Evolutionary conservation across 257 asterid species (phyloP), one percentile per base, ranked within the genome.

Genomic region (Nicotiana tabacum): DNA sequence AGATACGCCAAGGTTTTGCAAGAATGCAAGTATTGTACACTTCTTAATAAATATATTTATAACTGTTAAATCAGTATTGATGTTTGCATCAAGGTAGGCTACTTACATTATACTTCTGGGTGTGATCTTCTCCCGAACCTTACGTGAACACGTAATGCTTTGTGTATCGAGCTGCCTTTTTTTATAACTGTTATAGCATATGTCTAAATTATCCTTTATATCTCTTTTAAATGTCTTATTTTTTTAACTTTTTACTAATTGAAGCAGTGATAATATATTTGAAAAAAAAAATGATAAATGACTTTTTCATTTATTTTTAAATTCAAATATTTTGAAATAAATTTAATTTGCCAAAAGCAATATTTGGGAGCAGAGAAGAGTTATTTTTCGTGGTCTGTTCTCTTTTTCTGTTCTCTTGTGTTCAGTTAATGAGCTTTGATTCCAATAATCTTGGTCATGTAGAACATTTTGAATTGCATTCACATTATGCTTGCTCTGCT

Each of bases 111-210:
- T 4, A 62, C 8, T 3, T 1, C 10, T 4, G 0, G 2, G 12
- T 2, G 12, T 1, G 3, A 0, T 0, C 12, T 10, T 43, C 0
- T 0, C 3, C 2, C 51, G 0, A 0, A 43, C 51, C 3, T 1
- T 2, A 2, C 3, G 12, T 9, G 12, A 43, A 43, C 51, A 2
- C 0, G 51, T 0, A 8, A 43, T 43, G 3, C 12, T 43, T 43
- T 43, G 12, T 43, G 12, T 2, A 43, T 2, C 12, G 3, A 2
- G 3, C 10, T 39, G 10, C 10, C 10, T 0, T 39, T 43, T 8
- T 43, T 9, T 8, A 8, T 39, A 9, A 4, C 3, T 16, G 12
- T 4, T 27, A 27, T 16, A 62, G 2, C 27, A 62, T 24, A 24
- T 12, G 6, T 62, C 8, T 62, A 62, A 62, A 62, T 13, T 62